Evolutionary conservation across 352 stramenopile species (phyloP).

Genomic region (Plasmopara halstedii): DNA sequence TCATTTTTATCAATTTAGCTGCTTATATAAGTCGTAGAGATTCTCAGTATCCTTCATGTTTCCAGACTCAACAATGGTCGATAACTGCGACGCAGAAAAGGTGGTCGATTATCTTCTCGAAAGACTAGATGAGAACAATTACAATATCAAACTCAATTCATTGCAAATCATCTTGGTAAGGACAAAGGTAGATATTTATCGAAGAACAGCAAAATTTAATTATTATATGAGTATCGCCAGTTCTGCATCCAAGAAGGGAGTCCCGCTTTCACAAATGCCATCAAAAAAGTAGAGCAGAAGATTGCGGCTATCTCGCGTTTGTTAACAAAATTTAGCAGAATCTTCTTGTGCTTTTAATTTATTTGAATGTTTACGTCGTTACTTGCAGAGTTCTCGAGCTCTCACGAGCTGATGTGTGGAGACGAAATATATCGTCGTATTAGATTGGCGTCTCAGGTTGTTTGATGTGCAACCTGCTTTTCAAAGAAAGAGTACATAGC

Average conservation of each 20-base stretch:
- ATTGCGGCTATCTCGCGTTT: slow-evolving; percentile 62
- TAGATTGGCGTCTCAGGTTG: slow-evolving; percentile 62
- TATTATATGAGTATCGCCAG: slow-evolving; percentile 22
- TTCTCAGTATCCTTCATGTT: too few species aligned
- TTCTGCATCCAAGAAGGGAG: slow-evolving; percentile 71
- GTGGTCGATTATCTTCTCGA: too few species aligned
- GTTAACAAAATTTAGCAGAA: slow-evolving; percentile 7
- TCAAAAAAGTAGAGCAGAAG: slow-evolving; percentile 65
- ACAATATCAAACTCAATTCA: too few species aligned
- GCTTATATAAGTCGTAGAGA: too few species aligned
- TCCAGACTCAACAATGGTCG: too few species aligned
- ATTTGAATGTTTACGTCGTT: slow-evolving; percentile 6
- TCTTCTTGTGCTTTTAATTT: neutral
- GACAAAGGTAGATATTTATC: neutral
- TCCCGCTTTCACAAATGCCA: slow-evolving; percentile 43
- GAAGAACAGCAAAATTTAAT: neutral
- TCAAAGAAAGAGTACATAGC: slow-evolving; percentile 5
- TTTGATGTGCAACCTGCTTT: neutral
- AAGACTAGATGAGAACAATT: too few species aligned
- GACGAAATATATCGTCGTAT: slow-evolving; percentile 83
- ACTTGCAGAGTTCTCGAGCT: slow-evolving; percentile 57
- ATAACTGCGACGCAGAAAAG: too few species aligned
- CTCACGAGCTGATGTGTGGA: slow-evolving; percentile 63
- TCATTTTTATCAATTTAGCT: too few species aligned
- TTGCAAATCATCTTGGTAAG: slow-evolving; percentile 79